Percentiles rank a stretch among this genome's conserved stretches.
These are phyloP conservation scores for Colletotrichum sp. DNA, from an alignment of 2,329 filamentous ascomycete genomes.

Conservation along the genomic window DNA sequence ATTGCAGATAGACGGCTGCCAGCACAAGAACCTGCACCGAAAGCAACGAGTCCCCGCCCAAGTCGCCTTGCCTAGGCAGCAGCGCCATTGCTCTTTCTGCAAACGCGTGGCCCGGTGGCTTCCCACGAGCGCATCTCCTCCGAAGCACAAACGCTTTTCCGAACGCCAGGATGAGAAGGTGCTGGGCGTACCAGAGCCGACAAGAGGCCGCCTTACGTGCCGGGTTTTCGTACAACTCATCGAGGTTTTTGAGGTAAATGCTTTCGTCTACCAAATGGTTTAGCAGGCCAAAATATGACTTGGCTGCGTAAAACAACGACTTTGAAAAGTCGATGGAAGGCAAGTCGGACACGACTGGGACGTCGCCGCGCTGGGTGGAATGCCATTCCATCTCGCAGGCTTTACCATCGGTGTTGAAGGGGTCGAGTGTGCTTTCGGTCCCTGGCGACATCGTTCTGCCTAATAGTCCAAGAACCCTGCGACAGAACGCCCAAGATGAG, in stretches of 20 bases:
- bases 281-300: not conserved
- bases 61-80: not conserved
- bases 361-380: not conserved
- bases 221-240: not conserved
- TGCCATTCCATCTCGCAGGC: not conserved
- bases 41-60: not conserved
- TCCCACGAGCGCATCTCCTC: not conserved
- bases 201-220: not conserved
- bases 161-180: slow-evolving; percentile 12
- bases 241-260: not conserved
- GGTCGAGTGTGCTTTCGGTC: not conserved
- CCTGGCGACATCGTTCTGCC: not conserved
- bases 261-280: not conserved
- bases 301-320: slow-evolving; percentile 9
- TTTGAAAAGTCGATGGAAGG: not conserved
- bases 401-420: slow-evolving; percentile 3
- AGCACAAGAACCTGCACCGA: not conserved
- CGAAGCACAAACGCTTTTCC: slow-evolving; percentile 1
- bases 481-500: not conserved
- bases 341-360: not conserved
- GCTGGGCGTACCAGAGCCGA: slow-evolving; percentile 4
- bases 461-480: not conserved
- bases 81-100: slow-evolving; percentile 1
- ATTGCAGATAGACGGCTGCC: not conserved
- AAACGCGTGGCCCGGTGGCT: not conserved